These are phyloP conservation scores for Coccomyxa subellipsoidea DNA, from an alignment of 163 green algal genomes.

Conservation along the genomic window DNA sequence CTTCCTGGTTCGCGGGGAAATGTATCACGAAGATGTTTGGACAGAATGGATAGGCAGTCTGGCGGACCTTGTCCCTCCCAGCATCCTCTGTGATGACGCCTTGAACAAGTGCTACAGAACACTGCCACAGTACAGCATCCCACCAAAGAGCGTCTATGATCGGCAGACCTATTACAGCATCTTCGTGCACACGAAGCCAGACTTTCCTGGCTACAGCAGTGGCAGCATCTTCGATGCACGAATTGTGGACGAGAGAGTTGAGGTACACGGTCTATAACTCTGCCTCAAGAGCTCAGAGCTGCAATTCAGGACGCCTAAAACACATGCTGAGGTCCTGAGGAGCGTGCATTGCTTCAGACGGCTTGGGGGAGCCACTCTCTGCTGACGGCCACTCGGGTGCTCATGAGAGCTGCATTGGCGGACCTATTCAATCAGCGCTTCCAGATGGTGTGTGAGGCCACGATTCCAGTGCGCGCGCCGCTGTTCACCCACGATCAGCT, in stretches of 20 bases:
- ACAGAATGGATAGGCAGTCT: background rate
- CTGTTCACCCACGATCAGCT: background rate
- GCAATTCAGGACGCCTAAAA: background rate
- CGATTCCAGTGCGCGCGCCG: background rate
- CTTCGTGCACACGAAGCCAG: background rate
- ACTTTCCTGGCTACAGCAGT: background rate
- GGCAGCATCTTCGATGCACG: background rate
- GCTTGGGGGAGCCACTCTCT: background rate
- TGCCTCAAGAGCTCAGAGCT: too few species aligned
- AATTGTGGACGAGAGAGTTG: background rate
- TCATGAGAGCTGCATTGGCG: background rate
- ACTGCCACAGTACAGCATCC: too few species aligned
- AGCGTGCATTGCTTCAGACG: background rate
- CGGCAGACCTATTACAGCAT: background rate
- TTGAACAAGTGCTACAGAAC: background rate
- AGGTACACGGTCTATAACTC: background rate
- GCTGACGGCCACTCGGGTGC: background rate
- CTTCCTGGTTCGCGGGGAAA: background rate
- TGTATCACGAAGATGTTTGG: background rate
- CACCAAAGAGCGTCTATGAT: background rate
- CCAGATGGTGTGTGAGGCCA: background rate
- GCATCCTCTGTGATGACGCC: background rate
- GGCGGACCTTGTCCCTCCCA: background rate
- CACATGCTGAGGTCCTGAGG: background rate
- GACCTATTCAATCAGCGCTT: conserved; percentile 3